Evolutionary conservation across 192 early-diverging fungal species (phyloP).

Genomic region (Linnemannia elongata): DNA sequence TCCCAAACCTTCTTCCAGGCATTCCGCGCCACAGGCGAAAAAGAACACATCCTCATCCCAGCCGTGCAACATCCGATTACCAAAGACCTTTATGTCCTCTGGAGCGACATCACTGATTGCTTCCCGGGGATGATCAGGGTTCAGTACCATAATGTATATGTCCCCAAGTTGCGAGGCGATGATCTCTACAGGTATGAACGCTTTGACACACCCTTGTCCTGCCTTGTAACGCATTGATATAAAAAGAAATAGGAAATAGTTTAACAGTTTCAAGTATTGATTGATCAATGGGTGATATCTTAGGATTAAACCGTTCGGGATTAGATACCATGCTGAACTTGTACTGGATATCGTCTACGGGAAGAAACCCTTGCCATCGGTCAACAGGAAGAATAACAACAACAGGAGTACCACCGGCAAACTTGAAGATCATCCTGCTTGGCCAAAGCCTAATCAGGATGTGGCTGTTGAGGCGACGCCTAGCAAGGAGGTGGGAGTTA

Average conservation of each 20-base stretch:
- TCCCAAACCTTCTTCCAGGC: background rate
- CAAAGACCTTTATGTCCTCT: background rate
- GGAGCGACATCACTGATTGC: background rate
- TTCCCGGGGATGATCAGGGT: background rate
- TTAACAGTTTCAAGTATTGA: too few species aligned
- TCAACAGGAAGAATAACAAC: background rate
- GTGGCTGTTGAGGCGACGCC: constrained; percentile 83
- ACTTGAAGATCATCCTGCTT: constrained; percentile 75
- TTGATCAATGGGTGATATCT: background rate
- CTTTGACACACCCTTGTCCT: too few species aligned
- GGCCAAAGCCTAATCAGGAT: constrained; percentile 84
- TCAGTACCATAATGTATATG: background rate
- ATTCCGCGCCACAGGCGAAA: background rate
- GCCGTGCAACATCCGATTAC: background rate
- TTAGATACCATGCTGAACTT: constrained; percentile 24
- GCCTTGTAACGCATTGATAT: too few species aligned
- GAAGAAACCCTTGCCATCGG: background rate
- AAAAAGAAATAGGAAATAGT: too few species aligned
- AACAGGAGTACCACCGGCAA: background rate
- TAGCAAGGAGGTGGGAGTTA: constrained; percentile 90
- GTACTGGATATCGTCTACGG: constrained; percentile 43
- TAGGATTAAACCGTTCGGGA: constrained; percentile 41
- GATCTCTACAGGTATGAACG: background rate
- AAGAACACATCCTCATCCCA: background rate
- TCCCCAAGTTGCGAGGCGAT: background rate